phyloP scores from a whole-genome alignment of 2,329 filamentous ascomycete genomes.

The Pseudocercospora pini-densiflorae region DNA sequence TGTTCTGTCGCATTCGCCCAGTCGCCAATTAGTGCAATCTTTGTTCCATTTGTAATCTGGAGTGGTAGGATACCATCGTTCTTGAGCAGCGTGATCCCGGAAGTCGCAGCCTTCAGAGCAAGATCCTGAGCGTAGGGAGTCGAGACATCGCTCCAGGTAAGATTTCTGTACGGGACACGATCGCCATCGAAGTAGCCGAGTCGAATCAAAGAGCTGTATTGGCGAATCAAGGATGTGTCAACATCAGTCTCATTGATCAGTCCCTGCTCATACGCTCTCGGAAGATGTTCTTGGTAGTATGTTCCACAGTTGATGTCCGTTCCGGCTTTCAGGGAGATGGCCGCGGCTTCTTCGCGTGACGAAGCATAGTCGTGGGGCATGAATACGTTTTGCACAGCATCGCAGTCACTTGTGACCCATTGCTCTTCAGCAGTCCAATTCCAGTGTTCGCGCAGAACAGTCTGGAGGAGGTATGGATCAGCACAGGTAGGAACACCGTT shows the following conservation, averaged over 20 bases:
- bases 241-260: conserved; percentile 53
- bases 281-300: conserved; percentile 53
- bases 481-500: conserved; percentile 70
- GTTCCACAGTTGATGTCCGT: conserved; percentile 60
- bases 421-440: conserved; percentile 65
- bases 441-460: conserved; percentile 68
- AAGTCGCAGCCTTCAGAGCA: conserved; percentile 57
- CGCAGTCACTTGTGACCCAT: conserved; percentile 69
- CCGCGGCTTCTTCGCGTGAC: conserved; percentile 53
- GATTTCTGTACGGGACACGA: conserved; percentile 53
- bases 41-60: conserved; percentile 41
- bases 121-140: conserved; percentile 59
- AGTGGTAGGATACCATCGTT: conserved; percentile 58
- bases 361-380: conserved; percentile 51
- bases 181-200: conserved; percentile 63
- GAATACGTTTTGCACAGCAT: conserved; percentile 60
- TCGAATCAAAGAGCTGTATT: conserved; percentile 60
- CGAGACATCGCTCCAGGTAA: conserved; percentile 62
- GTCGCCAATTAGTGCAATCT: conserved; percentile 61
- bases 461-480: conserved; percentile 64
- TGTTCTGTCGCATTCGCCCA: conserved; percentile 63
- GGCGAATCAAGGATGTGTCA: conserved; percentile 56
- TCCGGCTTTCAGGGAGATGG: conserved; percentile 55
- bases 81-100: conserved; percentile 57
- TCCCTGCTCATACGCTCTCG: conserved; percentile 47